Conservation (phyloP, 2,329 filamentous ascomycete genomes). For the Fusarium miscanthi region DNA sequence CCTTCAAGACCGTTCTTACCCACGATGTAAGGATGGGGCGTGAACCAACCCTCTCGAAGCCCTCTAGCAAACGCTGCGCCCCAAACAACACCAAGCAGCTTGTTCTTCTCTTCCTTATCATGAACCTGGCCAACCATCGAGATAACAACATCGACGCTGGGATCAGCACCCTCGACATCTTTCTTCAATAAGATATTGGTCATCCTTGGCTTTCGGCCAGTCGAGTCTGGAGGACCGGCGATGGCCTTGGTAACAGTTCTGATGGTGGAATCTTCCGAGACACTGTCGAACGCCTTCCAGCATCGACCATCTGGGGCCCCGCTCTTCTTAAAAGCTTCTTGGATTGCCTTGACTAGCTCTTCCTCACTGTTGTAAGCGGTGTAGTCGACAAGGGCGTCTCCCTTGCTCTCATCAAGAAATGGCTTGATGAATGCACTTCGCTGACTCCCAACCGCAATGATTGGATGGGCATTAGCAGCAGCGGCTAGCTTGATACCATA, state of each 20-base stretch:
- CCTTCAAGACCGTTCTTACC: conserved; percentile 2
- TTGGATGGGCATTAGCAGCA: conserved; percentile 64
- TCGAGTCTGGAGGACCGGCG: not conserved
- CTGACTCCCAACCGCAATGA: conserved; percentile 66
- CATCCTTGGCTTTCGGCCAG: not conserved
- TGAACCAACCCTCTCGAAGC: conserved; percentile 31
- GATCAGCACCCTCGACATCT: not conserved
- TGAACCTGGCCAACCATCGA: conserved; percentile 2
- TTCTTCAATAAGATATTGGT: conserved; percentile 6
- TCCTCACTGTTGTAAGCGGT: not conserved
- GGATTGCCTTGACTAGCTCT: not conserved
- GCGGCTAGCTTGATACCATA: conserved; percentile 67
- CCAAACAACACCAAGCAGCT: not conserved
- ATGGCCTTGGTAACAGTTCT: not conserved
- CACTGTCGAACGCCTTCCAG: conserved; percentile 7
- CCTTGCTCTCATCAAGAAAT: conserved; percentile 19
- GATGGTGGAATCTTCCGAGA: not conserved
- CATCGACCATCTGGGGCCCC: conserved; percentile 3
- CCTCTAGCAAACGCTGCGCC: conserved; percentile 1
- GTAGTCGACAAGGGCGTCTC: conserved; percentile 26
- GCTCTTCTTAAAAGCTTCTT: not conserved
- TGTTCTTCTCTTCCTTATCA: not conserved
- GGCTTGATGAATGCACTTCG: conserved; percentile 8
- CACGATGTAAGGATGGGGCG: conserved; percentile 8
- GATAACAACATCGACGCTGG: not conserved